These are phyloP conservation scores for Epichloe sibirici DNA, from an alignment of 2,329 filamentous ascomycete species.

Conservation along the genomic window DNA sequence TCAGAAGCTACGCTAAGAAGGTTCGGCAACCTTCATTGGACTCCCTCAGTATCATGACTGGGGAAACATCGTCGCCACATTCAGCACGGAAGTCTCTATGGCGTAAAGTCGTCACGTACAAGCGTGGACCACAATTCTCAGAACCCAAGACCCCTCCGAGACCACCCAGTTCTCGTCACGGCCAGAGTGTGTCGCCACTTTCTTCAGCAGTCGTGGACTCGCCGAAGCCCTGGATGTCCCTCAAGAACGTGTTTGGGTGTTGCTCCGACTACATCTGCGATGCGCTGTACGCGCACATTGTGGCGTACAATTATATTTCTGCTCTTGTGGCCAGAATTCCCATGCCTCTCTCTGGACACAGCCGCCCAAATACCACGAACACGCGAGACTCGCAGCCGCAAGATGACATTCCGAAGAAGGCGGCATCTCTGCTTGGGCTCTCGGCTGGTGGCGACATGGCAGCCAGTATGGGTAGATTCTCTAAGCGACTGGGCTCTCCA, in stretches of 20 bases:
- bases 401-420: constrained; percentile 37
- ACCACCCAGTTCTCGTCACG: constrained; percentile 1
- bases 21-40: constrained; percentile 29
- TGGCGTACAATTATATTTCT: constrained; percentile 46
- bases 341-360: constrained; percentile 6
- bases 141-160: background rate
- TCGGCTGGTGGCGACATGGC: constrained; percentile 13
- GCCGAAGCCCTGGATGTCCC: constrained; percentile 28
- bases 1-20: constrained; percentile 43
- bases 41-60: constrained; percentile 9
- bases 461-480: constrained; percentile 12
- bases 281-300: constrained; percentile 44
- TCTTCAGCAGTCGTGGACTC: constrained; percentile 9
- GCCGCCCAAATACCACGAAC: constrained; percentile 7
- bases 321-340: constrained; percentile 17
- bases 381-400: constrained; percentile 14
- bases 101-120: constrained; percentile 23
- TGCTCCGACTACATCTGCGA: constrained; percentile 45
- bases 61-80: constrained; percentile 8
- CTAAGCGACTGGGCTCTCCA: constrained; percentile 16
- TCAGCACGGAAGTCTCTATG: constrained; percentile 20
- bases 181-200: constrained; percentile 7
- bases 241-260: constrained; percentile 39
- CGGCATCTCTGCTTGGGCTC: constrained; percentile 38
- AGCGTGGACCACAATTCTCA: constrained; percentile 10